Percentiles rank a stretch among this genome's conserved stretches.
Conservation (phyloP, 306 rosid genomes). For the Arachis stenosperma region DNA sequence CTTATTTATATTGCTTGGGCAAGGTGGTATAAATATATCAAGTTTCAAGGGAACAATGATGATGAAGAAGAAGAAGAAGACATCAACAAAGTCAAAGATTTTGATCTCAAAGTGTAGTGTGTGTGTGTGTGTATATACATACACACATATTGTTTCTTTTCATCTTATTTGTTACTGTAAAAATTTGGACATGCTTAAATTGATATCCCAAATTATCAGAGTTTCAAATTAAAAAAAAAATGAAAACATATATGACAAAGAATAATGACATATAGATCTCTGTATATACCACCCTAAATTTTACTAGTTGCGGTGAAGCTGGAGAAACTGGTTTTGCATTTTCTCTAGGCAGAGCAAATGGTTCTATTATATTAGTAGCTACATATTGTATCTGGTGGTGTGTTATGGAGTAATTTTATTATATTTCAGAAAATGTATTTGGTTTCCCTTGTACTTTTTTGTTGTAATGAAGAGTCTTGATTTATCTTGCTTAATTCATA, state of each 20-base stretch:
- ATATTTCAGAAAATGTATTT: neutral
- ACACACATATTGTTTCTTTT: too few relatives aligned
- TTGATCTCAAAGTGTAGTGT: conserved; percentile 25
- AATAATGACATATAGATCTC: too few relatives aligned
- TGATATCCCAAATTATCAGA: too few relatives aligned
- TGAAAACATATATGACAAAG: too few relatives aligned
- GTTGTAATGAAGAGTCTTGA: neutral
- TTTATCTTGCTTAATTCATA: neutral
- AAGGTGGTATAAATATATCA: conserved; percentile 69
- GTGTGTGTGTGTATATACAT: neutral
- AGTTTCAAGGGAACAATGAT: conserved; percentile 55
- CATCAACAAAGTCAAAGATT: neutral
- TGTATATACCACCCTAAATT: neutral
- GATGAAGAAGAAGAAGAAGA: conserved; percentile 36
- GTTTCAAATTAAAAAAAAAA: too few relatives aligned
- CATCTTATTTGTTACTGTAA: too few relatives aligned
- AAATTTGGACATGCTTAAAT: too few relatives aligned
- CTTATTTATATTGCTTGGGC: conserved; percentile 59
- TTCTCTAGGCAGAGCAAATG: conserved; percentile 29
- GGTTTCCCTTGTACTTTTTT: neutral
- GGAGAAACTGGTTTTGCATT: conserved; percentile 20
- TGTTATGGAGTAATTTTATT: neutral
- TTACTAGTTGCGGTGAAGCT: conserved; percentile 29
- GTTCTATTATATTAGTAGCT: neutral
- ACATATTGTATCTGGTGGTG: neutral